Base-by-base conservation (phyloP, 139 green algal species). In the Volvox reticuliferus region DNA sequence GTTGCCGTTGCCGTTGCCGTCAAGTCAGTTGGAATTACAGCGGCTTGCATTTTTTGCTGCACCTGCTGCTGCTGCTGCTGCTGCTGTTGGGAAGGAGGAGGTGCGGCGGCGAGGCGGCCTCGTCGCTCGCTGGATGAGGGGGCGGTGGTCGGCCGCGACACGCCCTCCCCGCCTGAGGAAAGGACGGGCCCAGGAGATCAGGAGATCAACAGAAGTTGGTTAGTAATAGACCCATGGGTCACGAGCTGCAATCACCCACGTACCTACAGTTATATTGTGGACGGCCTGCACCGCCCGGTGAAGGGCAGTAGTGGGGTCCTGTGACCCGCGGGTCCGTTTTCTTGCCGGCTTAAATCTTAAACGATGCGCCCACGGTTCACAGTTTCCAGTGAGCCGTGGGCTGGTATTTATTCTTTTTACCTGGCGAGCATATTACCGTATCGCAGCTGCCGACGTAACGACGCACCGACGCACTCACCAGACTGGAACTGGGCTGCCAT, bases 61-160 rank as follows among this genome's bases (percentile, higher is more conserved):
- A 18, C 24, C 16, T 50, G 44, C 9, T 61, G 76, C 36, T 44
- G 78, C 20, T 32, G 78, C 36, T 63, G 78, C 1, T 32, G 78
- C 36, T 55, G 76, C 2, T 28, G 32, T 33, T 63, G 61, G 19
- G n/a, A 5, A 62, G 62, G n/a, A 32, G 19, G 81, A 14, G 37
- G 30, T 12, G 22, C 71, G 16, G 50, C 30, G 2, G 21, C 24
- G 21, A 90, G 73, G 16, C 86, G 50, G 21, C n/a, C 30, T 13
- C 86, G 86, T 50, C 87, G 87, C 61, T 91, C 87, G 62, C 79
- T 79, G 2, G 87, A 91, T 21, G 87, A 91, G 33, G 87, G 87
- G 5, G 87, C 87, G 12, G 87, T 91, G 24, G 87, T 69, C 32
- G 87, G 87, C 61, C 87, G 32, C 0, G 87, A 86, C 30, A 91